Base-by-base conservation (phyloP, 2,329 filamentous ascomycete species). In the Biscogniauxia sp. region DNA sequence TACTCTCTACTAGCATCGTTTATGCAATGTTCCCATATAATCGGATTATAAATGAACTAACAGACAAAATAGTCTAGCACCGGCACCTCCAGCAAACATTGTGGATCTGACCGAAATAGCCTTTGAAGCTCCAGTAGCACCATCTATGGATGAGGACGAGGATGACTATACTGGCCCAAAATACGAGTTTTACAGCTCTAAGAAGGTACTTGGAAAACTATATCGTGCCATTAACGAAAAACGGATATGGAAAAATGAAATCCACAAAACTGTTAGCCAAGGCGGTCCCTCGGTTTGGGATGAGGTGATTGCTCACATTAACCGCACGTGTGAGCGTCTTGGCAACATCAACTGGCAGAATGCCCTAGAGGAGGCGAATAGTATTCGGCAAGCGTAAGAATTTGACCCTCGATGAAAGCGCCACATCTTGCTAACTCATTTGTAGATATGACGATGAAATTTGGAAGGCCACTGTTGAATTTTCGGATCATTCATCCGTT, bases 141-240 rank as follows among this genome's bases (percentile, higher is more conserved):
- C 69, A 11, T 60, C 67, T 1, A 58, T 75, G 0, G 75, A 80
- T 5, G 77, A 79, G 3, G 77, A 84, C 5, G 78, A 81, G 3
- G 77, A 82, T 5, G 78, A 81, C 17, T 77, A 84, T 26, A 75
- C 77, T 1, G 75, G 77, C 0, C 76, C 79, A 0, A 74, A 66
- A 5, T 77, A 80, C 25, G 73, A 75, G 3, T 94, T 87, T 70
- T 93, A 95, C 71, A 75, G 74, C 32, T 92, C 88, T 1, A 67
- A 85, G 0, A 92, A 91, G 65, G 79, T 89, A 0, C 80, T 95
- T 0, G 92, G 92, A 0, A 74, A 80, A 4, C 78, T 96, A 0
- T 95, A 90, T 70, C 85, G 90, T 1, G 83, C 81, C 0, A 87
- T 96, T 11, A 86, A 96, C 66, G 91, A 95, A 72, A 79, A 80